Base-by-base conservation (phyloP, 331 rosid genomes). In the Quercus phellos region DNA sequence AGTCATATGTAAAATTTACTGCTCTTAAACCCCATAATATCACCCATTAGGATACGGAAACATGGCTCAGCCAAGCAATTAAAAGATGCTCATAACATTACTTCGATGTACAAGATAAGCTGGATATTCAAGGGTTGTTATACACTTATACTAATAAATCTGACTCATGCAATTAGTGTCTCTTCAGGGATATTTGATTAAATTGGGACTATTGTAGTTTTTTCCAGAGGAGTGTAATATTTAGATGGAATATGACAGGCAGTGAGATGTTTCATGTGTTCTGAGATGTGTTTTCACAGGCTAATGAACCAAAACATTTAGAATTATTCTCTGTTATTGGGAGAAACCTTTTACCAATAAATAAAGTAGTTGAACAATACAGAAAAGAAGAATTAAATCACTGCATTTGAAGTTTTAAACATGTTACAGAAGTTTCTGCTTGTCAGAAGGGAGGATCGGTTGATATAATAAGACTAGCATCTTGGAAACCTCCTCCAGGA, bases 381-480 rank as follows among this genome's bases (percentile, higher is more conserved):
- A 3, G 14, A 43, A 22, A 38, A 21, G 16, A 61, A 61, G 29
- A 61, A 61, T 8, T 9, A 61, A 61, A 61, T 46, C 53, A 46
- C 17, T 11, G 53, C 17, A 46, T 46, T 12, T 46, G 16, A 38
- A 38, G 9, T 61, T 4, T 26, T 16, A 53, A 46, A 68, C 70
- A 54, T 9, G 42, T 27, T 76, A 74, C 78, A 81, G 77, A 51
- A 54, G 67, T 73, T 66, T 78, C 81, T 71, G 60, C 70, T 63
- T 79, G 51, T 66, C 73, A 81, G 87, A 87, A 90, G 56, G 85
- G 90, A 82, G 84, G 83, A 80, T 88, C 90, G 2, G 72, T 73
- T 79, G 77, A 86, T 74, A 83, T 58, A 46, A 77, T 29, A 67
- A 85, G 34, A 60, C 80, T 74, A 68, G 86, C 81, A 80, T 90